These are phyloP conservation scores for Penicillium palitans DNA, from an alignment of 2,329 filamentous ascomycete genomes.

Conservation along the genomic window DNA sequence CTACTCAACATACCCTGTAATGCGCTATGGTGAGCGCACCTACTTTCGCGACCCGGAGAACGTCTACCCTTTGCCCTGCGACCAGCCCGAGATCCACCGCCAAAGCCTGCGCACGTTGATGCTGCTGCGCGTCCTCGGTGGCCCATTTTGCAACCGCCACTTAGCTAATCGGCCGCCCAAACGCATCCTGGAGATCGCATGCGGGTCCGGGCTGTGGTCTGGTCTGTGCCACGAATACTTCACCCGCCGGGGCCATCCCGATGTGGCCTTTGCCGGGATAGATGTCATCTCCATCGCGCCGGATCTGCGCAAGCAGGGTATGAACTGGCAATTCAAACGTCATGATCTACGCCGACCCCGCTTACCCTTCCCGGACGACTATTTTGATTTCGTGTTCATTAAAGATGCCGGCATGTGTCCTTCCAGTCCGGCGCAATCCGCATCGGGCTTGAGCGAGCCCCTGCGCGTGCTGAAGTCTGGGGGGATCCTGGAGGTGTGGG, in stretches of 20 bases:
- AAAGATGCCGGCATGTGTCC: slow-evolving; percentile 78
- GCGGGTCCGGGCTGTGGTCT: slow-evolving; percentile 87
- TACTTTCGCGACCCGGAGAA: slow-evolving; percentile 74
- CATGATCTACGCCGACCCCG: slow-evolving; percentile 77
- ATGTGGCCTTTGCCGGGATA: slow-evolving; percentile 76
- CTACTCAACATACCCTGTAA: slow-evolving; percentile 57
- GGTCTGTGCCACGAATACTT: slow-evolving; percentile 83
- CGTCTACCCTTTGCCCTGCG: slow-evolving; percentile 82
- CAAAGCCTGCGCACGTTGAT: slow-evolving; percentile 83
- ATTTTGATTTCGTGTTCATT: slow-evolving; percentile 85
- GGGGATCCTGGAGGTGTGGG: slow-evolving; percentile 84
- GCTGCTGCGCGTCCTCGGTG: slow-evolving; percentile 76
- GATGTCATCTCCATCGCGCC: slow-evolving; percentile 75
- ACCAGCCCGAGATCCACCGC: slow-evolving; percentile 81
- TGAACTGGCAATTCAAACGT: slow-evolving; percentile 86
- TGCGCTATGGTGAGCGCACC: slow-evolving; percentile 74
- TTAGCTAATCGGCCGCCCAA: slow-evolving; percentile 67
- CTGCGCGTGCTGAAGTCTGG: slow-evolving; percentile 74
- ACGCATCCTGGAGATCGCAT: slow-evolving; percentile 81
- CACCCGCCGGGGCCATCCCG: slow-evolving; percentile 63
- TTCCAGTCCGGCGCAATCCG: slow-evolving; percentile 56
- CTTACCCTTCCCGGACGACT: slow-evolving; percentile 73
- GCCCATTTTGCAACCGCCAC: slow-evolving; percentile 71
- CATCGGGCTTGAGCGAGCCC: slow-evolving; percentile 67
- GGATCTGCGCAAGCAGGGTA: slow-evolving; percentile 66